phyloP scores from a whole-genome alignment of 2,329 filamentous ascomycete species.

The Aspergillus vadensis region DNA sequence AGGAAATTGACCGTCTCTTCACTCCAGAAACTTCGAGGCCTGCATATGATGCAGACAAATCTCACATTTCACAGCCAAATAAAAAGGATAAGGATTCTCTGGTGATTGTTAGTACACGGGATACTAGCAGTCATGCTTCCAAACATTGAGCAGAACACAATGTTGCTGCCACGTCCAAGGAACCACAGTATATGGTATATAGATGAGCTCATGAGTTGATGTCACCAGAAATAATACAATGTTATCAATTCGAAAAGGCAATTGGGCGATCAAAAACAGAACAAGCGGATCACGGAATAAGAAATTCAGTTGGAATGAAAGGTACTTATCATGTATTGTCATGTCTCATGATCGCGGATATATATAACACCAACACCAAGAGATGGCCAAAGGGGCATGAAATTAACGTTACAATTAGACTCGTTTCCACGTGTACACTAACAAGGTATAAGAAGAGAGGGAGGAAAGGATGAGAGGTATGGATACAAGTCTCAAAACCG shows the following conservation, averaged over 20 bases:
- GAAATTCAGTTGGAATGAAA: not conserved
- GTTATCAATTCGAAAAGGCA: too few species aligned
- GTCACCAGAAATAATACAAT: not conserved
- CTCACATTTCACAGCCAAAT: not conserved
- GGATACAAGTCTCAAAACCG: not conserved
- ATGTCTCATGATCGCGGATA: slow-evolving; percentile 1
- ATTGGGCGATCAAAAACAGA: not conserved
- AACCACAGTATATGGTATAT: not conserved
- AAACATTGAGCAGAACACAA: not conserved
- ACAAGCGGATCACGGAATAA: not conserved
- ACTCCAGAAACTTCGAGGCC: not conserved
- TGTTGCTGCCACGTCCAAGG: too few species aligned
- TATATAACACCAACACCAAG: not conserved
- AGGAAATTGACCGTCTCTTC: slow-evolving; percentile 37
- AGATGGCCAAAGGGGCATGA: not conserved
- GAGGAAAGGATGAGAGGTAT: not conserved
- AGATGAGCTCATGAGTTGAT: not conserved
- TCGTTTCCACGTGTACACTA: too few species aligned
- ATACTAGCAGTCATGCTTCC: not conserved
- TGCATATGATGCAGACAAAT: not conserved
- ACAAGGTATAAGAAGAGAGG: too few species aligned
- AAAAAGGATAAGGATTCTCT: not conserved
- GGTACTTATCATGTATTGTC: not conserved
- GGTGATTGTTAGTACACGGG: not conserved
- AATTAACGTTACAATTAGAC: not conserved